Conservation (phyloP, 148 eudicot species). For the Fagopyrum esculentum region DNA sequence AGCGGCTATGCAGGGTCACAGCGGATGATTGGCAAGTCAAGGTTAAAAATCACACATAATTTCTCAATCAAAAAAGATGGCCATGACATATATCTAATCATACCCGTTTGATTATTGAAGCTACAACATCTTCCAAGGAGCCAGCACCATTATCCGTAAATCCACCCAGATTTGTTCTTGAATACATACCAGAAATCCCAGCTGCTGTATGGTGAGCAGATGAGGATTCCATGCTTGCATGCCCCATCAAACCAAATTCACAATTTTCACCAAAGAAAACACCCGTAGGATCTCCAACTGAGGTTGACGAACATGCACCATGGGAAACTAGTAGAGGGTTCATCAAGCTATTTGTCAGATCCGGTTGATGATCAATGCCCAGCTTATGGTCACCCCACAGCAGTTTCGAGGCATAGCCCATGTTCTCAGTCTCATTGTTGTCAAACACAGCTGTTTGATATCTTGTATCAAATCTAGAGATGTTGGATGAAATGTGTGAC, state of each 20-base stretch:
- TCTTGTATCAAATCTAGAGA: conserved; percentile 27
- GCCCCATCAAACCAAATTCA: conserved; percentile 21
- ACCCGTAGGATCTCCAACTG: conserved; percentile 4
- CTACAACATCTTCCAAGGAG: conserved; percentile 57
- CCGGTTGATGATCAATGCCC: conserved; percentile 20
- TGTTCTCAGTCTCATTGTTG: conserved; percentile 20
- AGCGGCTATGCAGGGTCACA: no score
- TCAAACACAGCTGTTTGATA: conserved; percentile 22
- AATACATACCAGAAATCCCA: conserved; percentile 21
- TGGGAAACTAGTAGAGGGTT: conserved; percentile 25
- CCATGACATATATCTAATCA: background rate
- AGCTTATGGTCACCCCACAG: conserved; percentile 24
- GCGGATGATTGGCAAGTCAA: no score
- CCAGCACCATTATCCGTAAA: conserved; percentile 30
- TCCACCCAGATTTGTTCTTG: conserved; percentile 22
- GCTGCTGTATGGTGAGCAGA: conserved; percentile 19
- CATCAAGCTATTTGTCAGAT: conserved; percentile 21
- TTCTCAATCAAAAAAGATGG: no score
- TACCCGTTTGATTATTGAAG: conserved; percentile 33
- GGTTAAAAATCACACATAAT: no score
- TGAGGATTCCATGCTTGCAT: conserved; percentile 23
- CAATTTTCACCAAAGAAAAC: conserved; percentile 5
- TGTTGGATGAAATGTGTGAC: conserved; percentile 13
- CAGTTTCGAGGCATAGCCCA: conserved; percentile 18
- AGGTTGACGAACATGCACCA: conserved; percentile 17